phyloP scores from a whole-genome alignment of 495 filamentous ascomycete species.

The Lasiosphaeris hirsuta region DNA sequence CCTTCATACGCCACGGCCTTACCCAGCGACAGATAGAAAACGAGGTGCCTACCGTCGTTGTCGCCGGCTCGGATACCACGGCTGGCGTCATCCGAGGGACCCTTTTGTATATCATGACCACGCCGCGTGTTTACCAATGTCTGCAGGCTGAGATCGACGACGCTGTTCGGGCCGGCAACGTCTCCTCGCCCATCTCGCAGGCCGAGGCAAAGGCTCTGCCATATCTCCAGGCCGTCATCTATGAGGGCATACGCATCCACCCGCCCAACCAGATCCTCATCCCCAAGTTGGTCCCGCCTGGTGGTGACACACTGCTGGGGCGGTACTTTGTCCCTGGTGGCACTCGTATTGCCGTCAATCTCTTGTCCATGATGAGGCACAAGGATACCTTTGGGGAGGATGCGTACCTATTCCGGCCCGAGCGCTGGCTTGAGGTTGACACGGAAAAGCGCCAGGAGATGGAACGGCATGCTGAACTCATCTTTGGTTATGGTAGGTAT shows the following conservation, averaged over 20 bases:
- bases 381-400: conserved; percentile 46
- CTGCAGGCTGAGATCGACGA: conserved; percentile 58
- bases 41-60: conserved; percentile 42
- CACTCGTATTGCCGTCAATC: not conserved
- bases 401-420: conserved; percentile 47
- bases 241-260: conserved; percentile 47
- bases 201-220: conserved; percentile 41
- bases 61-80: conserved; percentile 65
- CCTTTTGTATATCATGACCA: conserved; percentile 50
- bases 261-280: conserved; percentile 41
- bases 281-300: not conserved
- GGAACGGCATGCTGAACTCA: conserved; percentile 33
- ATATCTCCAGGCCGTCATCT: conserved; percentile 47
- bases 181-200: conserved; percentile 37
- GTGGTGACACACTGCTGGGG: not conserved
- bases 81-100: conserved; percentile 55
- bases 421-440: conserved; percentile 48
- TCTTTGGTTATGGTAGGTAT: conserved; percentile 40
- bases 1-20: conserved; percentile 34
- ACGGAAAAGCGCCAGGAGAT: conserved; percentile 31
- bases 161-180: conserved; percentile 31
- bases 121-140: conserved; percentile 44
- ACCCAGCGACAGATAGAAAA: conserved; percentile 29
- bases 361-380: conserved; percentile 26
- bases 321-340: conserved; percentile 1